Conservation (phyloP, 73 alveolate genomes). For the Paramecium pentaurelia region DNA sequence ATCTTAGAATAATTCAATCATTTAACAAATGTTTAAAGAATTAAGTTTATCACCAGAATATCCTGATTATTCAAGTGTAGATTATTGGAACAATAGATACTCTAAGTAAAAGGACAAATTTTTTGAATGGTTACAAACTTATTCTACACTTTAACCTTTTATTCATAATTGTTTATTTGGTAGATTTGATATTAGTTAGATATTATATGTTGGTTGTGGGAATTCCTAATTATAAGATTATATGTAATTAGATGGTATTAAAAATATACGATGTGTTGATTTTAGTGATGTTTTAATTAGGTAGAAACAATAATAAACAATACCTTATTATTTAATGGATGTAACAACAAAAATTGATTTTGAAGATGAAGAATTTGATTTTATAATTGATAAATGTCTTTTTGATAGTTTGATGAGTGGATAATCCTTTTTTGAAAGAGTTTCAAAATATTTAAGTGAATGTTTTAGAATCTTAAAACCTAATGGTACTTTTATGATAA, state of each 20-base stretch:
- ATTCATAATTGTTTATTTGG: not conserved
- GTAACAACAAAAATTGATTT: not conserved
- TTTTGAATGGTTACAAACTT: conserved; percentile 20
- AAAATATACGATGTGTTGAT: not conserved
- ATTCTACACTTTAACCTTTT: not conserved
- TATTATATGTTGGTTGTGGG: conserved; percentile 35
- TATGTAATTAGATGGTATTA: not conserved
- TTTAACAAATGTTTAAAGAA: not conserved
- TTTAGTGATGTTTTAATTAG: conserved; percentile 25
- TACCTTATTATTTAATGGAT: not conserved
- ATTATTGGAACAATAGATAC: conserved; percentile 40
- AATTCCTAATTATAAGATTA: not conserved
- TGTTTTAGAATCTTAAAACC: not conserved
- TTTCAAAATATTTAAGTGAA: not conserved
- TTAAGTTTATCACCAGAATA: not conserved
- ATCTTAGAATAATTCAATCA: not conserved
- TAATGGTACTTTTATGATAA: not conserved
- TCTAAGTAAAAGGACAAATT: not conserved
- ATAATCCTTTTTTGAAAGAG: not conserved
- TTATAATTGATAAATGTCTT: conserved; percentile 31
- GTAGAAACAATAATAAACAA: not conserved
- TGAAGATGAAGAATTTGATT: conserved; percentile 6
- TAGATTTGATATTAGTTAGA: not conserved
- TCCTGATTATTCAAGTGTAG: conserved; percentile 35
- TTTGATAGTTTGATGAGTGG: conserved; percentile 12